These are phyloP conservation scores for Neospermospora avenae DNA, from an alignment of 2,329 filamentous ascomycete genomes.

Conservation along the genomic window DNA sequence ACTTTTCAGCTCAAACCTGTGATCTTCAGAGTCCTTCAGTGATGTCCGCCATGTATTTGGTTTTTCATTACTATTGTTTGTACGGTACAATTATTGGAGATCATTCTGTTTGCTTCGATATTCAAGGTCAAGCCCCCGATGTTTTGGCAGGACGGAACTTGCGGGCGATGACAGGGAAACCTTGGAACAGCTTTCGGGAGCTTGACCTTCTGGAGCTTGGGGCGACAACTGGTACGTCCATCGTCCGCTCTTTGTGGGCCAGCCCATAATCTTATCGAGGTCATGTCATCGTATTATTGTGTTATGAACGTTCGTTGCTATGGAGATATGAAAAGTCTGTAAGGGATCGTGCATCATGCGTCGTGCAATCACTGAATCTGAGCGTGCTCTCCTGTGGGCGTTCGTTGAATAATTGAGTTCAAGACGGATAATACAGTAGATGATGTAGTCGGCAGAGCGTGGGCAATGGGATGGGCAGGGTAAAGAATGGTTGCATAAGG, in stretches of 20 bases:
- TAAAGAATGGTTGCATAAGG: no score
- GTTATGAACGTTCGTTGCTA: not conserved
- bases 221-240: not conserved
- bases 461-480: no score
- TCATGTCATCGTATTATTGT: not conserved
- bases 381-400: no score
- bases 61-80: not conserved
- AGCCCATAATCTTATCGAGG: not conserved
- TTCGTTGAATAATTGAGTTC: no score
- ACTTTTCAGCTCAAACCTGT: not conserved
- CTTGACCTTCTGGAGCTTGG: not conserved
- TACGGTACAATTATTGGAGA: not conserved
- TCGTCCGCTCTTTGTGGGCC: not conserved
- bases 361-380: no score
- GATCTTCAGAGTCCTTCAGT: slow-evolving; percentile 1
- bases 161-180: not conserved
- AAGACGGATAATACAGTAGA: no score
- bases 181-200: not conserved
- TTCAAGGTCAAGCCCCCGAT: not conserved
- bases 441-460: not conserved
- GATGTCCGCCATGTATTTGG: not conserved
- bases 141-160: not conserved
- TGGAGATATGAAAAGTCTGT: not conserved
- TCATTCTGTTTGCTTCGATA: not conserved
- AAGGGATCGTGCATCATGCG: not conserved